phyloP scores from a whole-genome alignment of 106 monocot genomes.

The Allium fistulosum region DNA sequence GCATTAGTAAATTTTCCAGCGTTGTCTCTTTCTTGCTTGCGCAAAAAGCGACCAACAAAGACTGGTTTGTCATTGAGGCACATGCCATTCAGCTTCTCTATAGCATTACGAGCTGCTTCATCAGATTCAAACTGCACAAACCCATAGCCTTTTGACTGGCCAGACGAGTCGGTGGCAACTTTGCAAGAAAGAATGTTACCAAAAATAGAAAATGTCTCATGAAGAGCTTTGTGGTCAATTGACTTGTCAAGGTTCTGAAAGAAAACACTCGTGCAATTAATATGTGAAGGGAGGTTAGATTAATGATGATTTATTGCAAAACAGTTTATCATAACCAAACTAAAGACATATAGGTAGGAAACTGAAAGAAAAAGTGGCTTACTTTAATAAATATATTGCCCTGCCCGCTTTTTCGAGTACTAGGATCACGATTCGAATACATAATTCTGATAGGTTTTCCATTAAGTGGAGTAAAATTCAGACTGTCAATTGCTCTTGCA shows the following conservation, averaged over 20 bases:
- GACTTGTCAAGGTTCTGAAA: slow-evolving; percentile 41
- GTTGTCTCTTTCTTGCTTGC: slow-evolving; percentile 59
- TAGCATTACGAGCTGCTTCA: slow-evolving; percentile 48
- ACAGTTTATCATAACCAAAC: neutral
- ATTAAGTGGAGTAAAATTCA: slow-evolving; percentile 78
- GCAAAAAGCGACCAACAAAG: slow-evolving; percentile 56
- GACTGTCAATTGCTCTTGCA: slow-evolving; percentile 62
- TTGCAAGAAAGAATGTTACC: slow-evolving; percentile 62
- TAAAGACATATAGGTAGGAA: neutral
- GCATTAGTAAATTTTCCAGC: slow-evolving; percentile 34
- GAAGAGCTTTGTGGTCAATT: slow-evolving; percentile 31
- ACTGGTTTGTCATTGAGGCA: slow-evolving; percentile 59
- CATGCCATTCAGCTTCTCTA: slow-evolving; percentile 57
- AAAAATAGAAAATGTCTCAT: slow-evolving; percentile 56
- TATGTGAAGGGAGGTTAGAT: neutral
- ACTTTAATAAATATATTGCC: slow-evolving; percentile 98
- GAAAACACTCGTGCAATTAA: neutral
- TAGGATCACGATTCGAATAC: slow-evolving; percentile 95
- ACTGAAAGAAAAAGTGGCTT: neutral
- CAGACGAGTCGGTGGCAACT: slow-evolving; percentile 48
- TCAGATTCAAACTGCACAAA: slow-evolving; percentile 60
- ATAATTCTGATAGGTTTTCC: slow-evolving; percentile 75
- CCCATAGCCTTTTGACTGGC: slow-evolving; percentile 63
- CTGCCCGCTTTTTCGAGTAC: slow-evolving; percentile 63
- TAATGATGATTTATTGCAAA: neutral